Percentiles rank a stretch among this genome's conserved stretches.
phyloP scores from a whole-genome alignment of 2,329 filamentous ascomycete genomes.

The Clonostachys chloroleuca region DNA sequence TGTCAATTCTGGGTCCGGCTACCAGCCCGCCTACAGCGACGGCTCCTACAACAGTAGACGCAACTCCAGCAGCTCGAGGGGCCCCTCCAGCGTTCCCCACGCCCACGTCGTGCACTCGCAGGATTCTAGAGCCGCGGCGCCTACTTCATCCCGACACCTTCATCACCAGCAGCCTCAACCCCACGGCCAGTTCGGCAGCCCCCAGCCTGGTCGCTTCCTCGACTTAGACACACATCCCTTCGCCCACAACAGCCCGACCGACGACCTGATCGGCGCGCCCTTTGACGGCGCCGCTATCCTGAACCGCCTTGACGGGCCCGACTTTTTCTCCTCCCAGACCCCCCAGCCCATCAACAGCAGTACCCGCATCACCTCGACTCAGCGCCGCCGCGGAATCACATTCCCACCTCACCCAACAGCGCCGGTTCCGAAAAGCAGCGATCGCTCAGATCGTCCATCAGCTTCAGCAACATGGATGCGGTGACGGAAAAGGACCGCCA shows the following conservation, averaged over 20 bases:
- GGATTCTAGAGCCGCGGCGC: constrained; percentile 28
- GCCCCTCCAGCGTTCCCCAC: constrained; percentile 56
- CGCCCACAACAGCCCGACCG: constrained; percentile 23
- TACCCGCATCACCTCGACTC: constrained; percentile 13
- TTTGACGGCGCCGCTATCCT: constrained; percentile 62
- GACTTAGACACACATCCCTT: not conserved
- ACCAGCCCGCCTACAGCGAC: constrained; percentile 49
- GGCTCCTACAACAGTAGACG: constrained; percentile 56
- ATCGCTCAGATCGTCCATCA: constrained; percentile 60
- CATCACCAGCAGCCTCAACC: constrained; percentile 12
- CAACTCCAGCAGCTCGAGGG: constrained; percentile 59
- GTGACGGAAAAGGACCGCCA: constrained; percentile 23
- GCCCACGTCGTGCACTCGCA: constrained; percentile 16
- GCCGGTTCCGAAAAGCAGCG: constrained; percentile 53
- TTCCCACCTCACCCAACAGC: constrained; percentile 32
- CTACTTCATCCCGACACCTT: constrained; percentile 9
- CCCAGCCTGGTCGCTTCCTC: constrained; percentile 5
- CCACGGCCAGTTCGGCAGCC: constrained; percentile 10
- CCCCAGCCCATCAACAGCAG: constrained; percentile 8
- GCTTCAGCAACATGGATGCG: constrained; percentile 32
- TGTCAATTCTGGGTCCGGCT: constrained; percentile 16
- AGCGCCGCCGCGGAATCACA: constrained; percentile 9
- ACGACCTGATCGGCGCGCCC: constrained; percentile 60
- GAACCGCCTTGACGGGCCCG: constrained; percentile 44
- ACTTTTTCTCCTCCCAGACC: constrained; percentile 3